Evolutionary conservation across 2,329 filamentous ascomycete species (phyloP).

Genomic region (Acarospora socialis): DNA sequence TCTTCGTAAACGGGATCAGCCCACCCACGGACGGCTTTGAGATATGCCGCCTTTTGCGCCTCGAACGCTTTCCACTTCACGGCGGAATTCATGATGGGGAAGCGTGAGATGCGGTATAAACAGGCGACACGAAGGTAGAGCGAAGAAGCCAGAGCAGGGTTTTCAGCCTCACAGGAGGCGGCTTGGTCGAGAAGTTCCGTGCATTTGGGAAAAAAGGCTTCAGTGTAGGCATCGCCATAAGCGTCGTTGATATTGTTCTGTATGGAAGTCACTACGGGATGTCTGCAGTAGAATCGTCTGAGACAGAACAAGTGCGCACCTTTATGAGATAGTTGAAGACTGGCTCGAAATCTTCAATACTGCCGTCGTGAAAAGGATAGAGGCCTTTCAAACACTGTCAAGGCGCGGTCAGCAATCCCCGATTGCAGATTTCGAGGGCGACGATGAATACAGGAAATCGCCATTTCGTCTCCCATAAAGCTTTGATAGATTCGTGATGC

Average conservation of each 20-base stretch:
- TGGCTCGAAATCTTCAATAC: constrained; percentile 25
- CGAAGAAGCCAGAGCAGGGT: neutral
- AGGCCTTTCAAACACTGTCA: too few species aligned
- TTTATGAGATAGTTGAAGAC: constrained; percentile 24
- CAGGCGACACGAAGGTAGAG: constrained; percentile 7
- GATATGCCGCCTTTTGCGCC: constrained; percentile 24
- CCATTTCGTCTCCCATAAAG: constrained; percentile 23
- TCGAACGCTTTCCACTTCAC: constrained; percentile 23
- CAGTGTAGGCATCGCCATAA: constrained; percentile 5
- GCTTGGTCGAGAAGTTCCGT: neutral
- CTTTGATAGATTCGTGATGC: constrained; percentile 7
- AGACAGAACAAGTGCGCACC: constrained; percentile 23
- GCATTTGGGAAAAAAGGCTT: constrained; percentile 2
- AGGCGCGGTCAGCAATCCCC: neutral
- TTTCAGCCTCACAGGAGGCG: too few species aligned
- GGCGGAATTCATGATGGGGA: neutral
- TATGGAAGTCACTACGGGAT: neutral
- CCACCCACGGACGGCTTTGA: constrained; percentile 21
- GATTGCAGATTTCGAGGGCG: neutral
- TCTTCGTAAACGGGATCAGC: constrained; percentile 25
- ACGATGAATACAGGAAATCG: constrained; percentile 17
- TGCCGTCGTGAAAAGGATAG: constrained; percentile 22
- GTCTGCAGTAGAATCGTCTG: constrained; percentile 20
- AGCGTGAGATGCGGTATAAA: constrained; percentile 3
- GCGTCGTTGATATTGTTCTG: constrained; percentile 3